Conservation (phyloP, 768 basidiomycete species). For the Pleurotus tuoliensis region DNA sequence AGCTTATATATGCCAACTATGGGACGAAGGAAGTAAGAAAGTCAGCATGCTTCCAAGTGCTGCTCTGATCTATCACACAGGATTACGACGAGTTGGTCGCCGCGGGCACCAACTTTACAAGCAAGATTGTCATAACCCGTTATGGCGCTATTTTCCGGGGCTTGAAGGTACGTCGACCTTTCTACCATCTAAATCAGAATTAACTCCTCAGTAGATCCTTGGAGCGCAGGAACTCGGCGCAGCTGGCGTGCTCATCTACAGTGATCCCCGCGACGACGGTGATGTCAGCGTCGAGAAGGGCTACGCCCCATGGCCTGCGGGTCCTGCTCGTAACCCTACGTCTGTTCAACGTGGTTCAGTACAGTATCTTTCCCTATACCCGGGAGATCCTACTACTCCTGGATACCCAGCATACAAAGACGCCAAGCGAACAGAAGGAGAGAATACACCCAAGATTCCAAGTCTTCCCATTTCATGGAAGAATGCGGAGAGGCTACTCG, state of each 20-base stretch:
- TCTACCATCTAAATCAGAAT: slow-evolving; percentile 12
- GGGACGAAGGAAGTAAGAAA: slow-evolving; percentile 54
- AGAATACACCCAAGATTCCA: slow-evolving; percentile 70
- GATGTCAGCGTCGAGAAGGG: slow-evolving; percentile 73
- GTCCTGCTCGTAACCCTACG: slow-evolving; percentile 83
- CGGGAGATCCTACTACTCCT: slow-evolving; percentile 84
- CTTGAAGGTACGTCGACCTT: slow-evolving; percentile 55
- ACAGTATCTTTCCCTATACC: slow-evolving; percentile 61
- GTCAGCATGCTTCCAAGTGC: too few species aligned
- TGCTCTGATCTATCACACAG: slow-evolving; percentile 13
- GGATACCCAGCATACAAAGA: slow-evolving; percentile 85
- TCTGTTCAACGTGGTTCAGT: slow-evolving; percentile 87
- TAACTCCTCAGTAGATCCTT: slow-evolving; percentile 49
- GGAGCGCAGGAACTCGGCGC: slow-evolving; percentile 83
- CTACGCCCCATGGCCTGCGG: slow-evolving; percentile 73
- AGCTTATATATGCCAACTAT: slow-evolving; percentile 76
- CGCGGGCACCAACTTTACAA: slow-evolving; percentile 67
- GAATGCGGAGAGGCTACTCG: slow-evolving; percentile 70
- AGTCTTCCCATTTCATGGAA: slow-evolving; percentile 89
- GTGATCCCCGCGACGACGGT: slow-evolving; percentile 85
- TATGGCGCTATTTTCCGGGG: slow-evolving; percentile 82
- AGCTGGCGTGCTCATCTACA: slow-evolving; percentile 74
- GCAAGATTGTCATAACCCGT: slow-evolving; percentile 73
- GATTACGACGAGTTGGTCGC: slow-evolving; percentile 52
- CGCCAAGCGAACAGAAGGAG: slow-evolving; percentile 55